Evolutionary conservation across 768 basidiomycete genomes (phyloP), one percentile per base, ranked within the genome.

Genomic region (Mycena floridula): DNA sequence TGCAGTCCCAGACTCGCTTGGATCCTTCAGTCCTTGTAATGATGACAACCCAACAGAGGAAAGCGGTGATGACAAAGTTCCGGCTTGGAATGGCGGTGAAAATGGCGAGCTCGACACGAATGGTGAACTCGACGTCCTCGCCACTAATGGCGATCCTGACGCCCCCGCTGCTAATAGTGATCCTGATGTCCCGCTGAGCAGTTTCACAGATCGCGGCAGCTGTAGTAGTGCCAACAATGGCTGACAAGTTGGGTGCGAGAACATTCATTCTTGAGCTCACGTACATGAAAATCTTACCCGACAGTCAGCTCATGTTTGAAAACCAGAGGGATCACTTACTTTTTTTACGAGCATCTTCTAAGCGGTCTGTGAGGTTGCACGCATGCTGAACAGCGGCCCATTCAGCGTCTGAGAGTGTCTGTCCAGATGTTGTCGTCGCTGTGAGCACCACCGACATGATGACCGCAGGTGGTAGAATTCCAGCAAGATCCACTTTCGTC

Each of bases 261-360:
- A 92, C 80, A 69, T 91, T 90, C 91, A 99, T 98, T 70, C 96
- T 81, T 56, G 91, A 95, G 74, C 94, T 95, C 64, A 99, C 96
- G 77, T 98, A 99, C 74, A 89, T 85, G 69, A 98, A 95, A 56
- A 98, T 99, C 88, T 94, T n/a, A n/a, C n/a, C n/a, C n/a, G n/a
- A n/a, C n/a, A n/a, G n/a, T n/a, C n/a, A n/a, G 7, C 15, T 35
- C 7, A 18, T 35, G 32, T 18, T 30, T 35, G 15, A 35, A 18
- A 35, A 35, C 32, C 30, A 26, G 7, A 18, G 53, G n/a, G n/a
- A n/a, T n/a, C n/a, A n/a, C n/a, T n/a, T 37, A 44, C 88, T 91
- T 75, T 83, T 89, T 69, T 90, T 91, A 43, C 92, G 81, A 2
- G 89, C 87, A 52, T 89, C 87, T 58, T 97, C 89, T 27, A 99